phyloP scores from a whole-genome alignment of 768 basidiomycete genomes.

The Suillus bovinus region DNA sequence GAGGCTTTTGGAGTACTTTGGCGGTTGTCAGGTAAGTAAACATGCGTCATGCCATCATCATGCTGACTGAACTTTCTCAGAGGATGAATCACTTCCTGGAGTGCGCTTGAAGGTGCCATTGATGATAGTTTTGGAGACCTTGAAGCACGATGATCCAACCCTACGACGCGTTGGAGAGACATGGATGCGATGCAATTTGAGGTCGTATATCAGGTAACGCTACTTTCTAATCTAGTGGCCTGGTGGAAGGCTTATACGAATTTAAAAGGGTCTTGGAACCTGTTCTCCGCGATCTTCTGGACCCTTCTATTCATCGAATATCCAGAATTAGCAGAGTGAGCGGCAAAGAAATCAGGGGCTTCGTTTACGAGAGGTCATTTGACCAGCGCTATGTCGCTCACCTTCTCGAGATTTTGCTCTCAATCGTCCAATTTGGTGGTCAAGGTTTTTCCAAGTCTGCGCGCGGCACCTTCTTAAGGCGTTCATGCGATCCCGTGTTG shows the following conservation, averaged over 20 bases:
- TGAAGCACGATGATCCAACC: constrained; percentile 74
- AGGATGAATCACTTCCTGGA: constrained; percentile 81
- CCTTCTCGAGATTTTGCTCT: constrained; percentile 74
- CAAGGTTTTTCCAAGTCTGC: constrained; percentile 83
- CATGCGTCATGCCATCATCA: background rate
- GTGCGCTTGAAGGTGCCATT: constrained; percentile 82
- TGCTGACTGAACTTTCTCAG: constrained; percentile 39
- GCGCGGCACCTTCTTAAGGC: constrained; percentile 59
- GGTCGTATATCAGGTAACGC: constrained; percentile 82
- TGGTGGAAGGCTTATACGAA: constrained; percentile 2
- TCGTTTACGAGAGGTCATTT: constrained; percentile 69
- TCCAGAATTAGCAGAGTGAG: constrained; percentile 51
- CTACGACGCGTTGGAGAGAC: constrained; percentile 85
- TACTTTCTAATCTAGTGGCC: background rate
- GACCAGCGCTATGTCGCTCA: constrained; percentile 76
- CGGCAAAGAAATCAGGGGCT: constrained; percentile 67
- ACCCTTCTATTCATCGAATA: constrained; percentile 61
- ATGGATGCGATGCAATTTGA: constrained; percentile 95
- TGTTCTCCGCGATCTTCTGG: constrained; percentile 73
- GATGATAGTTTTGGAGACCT: constrained; percentile 82
- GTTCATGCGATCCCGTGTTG: constrained; percentile 65
- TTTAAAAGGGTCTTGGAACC: constrained; percentile 84
- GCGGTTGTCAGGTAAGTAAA: constrained; percentile 73
- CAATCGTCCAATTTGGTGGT: constrained; percentile 84
- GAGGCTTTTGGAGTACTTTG: constrained; percentile 93